Base-by-base conservation (phyloP, 345 rosid genomes). In the Euclidium syriacum region DNA sequence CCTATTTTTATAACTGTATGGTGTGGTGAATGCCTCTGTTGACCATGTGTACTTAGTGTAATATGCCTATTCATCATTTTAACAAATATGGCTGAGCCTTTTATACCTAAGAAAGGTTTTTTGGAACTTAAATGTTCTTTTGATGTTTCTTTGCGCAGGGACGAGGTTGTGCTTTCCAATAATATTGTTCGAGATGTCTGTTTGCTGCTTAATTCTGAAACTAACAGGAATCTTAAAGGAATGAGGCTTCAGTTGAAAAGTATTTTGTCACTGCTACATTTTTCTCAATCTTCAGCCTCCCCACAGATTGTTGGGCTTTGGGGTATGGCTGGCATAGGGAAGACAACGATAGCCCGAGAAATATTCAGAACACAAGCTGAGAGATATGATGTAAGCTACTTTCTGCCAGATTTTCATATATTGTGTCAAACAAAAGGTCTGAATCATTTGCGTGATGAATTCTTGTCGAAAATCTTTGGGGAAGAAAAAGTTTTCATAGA, bases 271-370 rank as follows among this genome's bases (percentile, higher is more conserved):
- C 23, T 40, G 27, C 27, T 68, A 5, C 2, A 51, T 4, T 10
- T 9, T 50, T 25, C 53, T 17, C 66, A 68, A 4, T 10, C 61
- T 52, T 40, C 67, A 24, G 4, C n/a, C 6, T 17, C 52, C 6
- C 23, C 52, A 25, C 60, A 41, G 1, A 59, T 58, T 59, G 30
- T 68, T 40, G 73, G 73, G 25, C 27, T 68, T 17, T 68, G 73
- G 73, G 73, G 73, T 10, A 68, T 50, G 73, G 61, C 54, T 59
- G 73, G 73, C 1, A 52, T 68, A 17, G 73, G 73, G 29, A 68
- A 68, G 24, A 68, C 54, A 0, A 8, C 33, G 1, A 42, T 68
- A 22, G 0, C 60, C 0, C 41, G 30, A 32, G 67, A 68, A 2
- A 33, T 68, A 0, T 68, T 42, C 8, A 41, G 39, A 51, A 12